Conservation (phyloP, 2,329 filamentous ascomycete genomes). For the Diplodia sapinea region DNA sequence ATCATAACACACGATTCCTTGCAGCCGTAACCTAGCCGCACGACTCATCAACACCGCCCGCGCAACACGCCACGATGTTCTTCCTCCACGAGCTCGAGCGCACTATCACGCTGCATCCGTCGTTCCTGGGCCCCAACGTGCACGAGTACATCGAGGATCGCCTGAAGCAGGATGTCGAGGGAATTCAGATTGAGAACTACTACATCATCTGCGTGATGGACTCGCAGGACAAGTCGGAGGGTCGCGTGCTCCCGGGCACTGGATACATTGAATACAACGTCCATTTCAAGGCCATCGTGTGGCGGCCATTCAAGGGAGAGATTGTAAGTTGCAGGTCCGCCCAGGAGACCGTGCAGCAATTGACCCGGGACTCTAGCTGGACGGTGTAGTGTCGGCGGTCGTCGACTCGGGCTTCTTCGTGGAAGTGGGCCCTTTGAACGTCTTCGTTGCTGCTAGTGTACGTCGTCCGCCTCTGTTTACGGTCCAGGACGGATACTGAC, state of each 20-base stretch:
- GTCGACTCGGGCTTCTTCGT: conserved; percentile 92
- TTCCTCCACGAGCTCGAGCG: conserved; percentile 98
- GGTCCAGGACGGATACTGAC: conserved; percentile 7
- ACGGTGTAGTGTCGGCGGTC: conserved; percentile 90
- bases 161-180: conserved; percentile 91
- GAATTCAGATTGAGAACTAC: conserved; percentile 92
- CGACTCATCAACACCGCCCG: conserved; percentile 8
- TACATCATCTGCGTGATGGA: conserved; percentile 99
- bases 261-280: conserved; percentile 95
- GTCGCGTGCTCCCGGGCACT: conserved; percentile 87
- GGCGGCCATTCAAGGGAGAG: conserved; percentile 97
- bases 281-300: conserved; percentile 92
- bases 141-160: conserved; percentile 88
- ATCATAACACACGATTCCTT: no score
- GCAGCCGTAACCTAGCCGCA: no score
- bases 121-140: conserved; percentile 94
- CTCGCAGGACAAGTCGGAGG: conserved; percentile 91
- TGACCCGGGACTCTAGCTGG: conserved; percentile 66
- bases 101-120: conserved; percentile 92
- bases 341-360: conserved; percentile 35
- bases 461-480: conserved; percentile 42
- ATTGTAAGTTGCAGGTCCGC: conserved; percentile 68
- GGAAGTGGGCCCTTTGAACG: conserved; percentile 75
- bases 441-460: conserved; percentile 85
- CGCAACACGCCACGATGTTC: conserved; percentile 71